These are phyloP conservation scores for Auriscalpium orientale DNA, from an alignment of 768 basidiomycete species.

Conservation along the genomic window DNA sequence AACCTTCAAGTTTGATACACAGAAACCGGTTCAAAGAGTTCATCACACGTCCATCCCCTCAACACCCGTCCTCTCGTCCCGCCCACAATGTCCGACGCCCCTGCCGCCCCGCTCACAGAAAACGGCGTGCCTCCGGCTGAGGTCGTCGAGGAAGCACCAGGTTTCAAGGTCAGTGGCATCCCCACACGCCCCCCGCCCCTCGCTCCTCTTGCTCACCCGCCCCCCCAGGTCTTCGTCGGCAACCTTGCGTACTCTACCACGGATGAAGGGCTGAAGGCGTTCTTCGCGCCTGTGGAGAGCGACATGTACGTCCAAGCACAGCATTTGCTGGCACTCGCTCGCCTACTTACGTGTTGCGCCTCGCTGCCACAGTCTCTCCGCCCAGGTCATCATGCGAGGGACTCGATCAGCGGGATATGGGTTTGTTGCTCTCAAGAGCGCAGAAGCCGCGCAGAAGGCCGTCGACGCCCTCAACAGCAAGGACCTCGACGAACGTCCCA, in stretches of 20 bases:
- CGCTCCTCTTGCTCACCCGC: conserved; percentile 2
- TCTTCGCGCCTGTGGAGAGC: conserved; percentile 82
- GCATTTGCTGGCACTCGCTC: conserved; percentile 4
- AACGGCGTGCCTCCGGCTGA: conserved; percentile 76
- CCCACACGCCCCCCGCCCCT: conserved; percentile 15
- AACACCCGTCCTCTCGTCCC: conserved; percentile 47
- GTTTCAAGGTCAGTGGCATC: conserved; percentile 60
- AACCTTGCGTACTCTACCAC: conserved; percentile 93
- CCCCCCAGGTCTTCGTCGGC: conserved; percentile 78
- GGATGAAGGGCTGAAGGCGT: conserved; percentile 90
- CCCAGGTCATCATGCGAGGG: conserved; percentile 82
- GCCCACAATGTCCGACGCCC: conserved; percentile 84
- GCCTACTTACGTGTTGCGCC: conserved; percentile 11
- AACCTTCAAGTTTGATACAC: conserved; percentile 79
- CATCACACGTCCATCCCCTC: conserved; percentile 43
- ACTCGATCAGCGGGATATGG: conserved; percentile 86
- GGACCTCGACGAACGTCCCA: conserved; percentile 82
- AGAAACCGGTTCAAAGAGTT: conserved; percentile 73
- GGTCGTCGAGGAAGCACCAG: conserved; percentile 60
- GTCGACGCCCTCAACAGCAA: conserved; percentile 80
- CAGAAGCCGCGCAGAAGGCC: conserved; percentile 80
- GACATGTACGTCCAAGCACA: conserved; percentile 67
- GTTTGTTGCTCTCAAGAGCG: conserved; percentile 77
- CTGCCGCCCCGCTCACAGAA: conserved; percentile 74
- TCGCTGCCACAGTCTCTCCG: conserved; percentile 52